These are phyloP conservation scores for Pterocarpus macrocarpus DNA, from an alignment of 306 rosid genomes.

Conservation along the genomic window DNA sequence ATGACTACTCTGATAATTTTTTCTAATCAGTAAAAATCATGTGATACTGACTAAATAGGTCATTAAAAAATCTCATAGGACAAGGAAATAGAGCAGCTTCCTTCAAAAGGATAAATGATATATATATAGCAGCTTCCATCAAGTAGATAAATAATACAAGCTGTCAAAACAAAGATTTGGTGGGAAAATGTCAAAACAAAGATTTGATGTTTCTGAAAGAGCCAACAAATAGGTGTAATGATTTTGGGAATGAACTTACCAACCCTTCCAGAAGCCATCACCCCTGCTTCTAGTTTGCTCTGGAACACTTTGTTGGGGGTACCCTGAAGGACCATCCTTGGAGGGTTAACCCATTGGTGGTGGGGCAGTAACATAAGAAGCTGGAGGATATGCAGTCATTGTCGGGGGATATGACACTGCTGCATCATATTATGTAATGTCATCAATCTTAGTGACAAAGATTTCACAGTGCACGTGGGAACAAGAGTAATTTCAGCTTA, in stretches of 20 bases:
- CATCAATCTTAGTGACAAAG: too few relatives aligned
- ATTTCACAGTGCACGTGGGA: too few relatives aligned
- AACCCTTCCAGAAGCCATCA: conserved; percentile 65
- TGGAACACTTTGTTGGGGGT: conserved; percentile 42
- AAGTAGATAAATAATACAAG: too few relatives aligned
- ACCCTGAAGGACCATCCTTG: conserved; percentile 40
- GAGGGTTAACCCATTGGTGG: conserved; percentile 55
- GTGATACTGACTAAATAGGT: background rate
- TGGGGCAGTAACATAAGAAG: conserved; percentile 45
- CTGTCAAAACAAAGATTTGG: too few relatives aligned
- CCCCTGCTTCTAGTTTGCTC: conserved; percentile 51
- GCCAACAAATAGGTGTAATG: background rate
- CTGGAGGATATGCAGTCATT: background rate
- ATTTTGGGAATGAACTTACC: conserved; percentile 44
- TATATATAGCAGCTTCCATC: too few relatives aligned
- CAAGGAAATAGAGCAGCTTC: too few relatives aligned
- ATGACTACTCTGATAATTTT: too few relatives aligned
- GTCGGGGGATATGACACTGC: too few relatives aligned
- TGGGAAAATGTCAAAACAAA: conserved; percentile 5
- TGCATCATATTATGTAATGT: too few relatives aligned
- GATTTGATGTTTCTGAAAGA: background rate
- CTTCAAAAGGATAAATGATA: too few relatives aligned
- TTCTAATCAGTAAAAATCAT: background rate
- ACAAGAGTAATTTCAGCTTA: too few relatives aligned
- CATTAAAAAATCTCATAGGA: too few relatives aligned